phyloP scores from a whole-genome alignment of 2,329 filamentous ascomycete species.

The Akanthomyces lecanii region DNA sequence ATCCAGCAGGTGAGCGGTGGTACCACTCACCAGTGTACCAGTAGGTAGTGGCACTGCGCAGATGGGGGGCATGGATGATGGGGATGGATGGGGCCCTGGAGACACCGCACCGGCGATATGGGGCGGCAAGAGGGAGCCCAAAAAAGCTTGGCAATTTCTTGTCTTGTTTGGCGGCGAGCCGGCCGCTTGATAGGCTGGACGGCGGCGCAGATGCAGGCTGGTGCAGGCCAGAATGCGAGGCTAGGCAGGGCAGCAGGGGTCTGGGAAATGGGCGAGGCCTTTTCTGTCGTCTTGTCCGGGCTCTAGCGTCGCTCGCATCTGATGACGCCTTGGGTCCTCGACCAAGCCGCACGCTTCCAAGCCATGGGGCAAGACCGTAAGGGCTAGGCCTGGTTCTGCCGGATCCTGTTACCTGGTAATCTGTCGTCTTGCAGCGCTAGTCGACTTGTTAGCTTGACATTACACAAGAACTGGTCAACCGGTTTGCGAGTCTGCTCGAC shows the following conservation, averaged over 20 bases:
- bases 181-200: slow-evolving; percentile 1
- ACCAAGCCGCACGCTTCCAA: too few relatives aligned
- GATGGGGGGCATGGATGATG: neutral
- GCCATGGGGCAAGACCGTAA: too few relatives aligned
- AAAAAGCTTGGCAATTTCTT: slow-evolving; percentile 17
- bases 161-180: slow-evolving; percentile 11
- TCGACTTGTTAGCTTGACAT: too few relatives aligned
- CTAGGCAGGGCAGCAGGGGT: slow-evolving; percentile 15
- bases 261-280: slow-evolving; percentile 16
- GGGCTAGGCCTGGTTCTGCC: too few relatives aligned
- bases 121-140: slow-evolving; percentile 1
- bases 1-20: neutral
- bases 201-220: neutral
- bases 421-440: too few relatives aligned
- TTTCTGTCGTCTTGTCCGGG: slow-evolving; percentile 13
- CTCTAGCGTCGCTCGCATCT: neutral
- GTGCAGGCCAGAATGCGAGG: neutral
- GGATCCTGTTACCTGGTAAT: too few relatives aligned
- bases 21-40: too few relatives aligned
- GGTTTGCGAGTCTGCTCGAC: too few relatives aligned
- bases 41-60: neutral
- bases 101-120: neutral
- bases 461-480: too few relatives aligned
- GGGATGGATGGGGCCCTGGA: neutral
- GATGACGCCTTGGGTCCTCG: slow-evolving; percentile 2